These are phyloP conservation scores for Metrosideros polymorpha DNA, from an alignment of 441 rosid species.

Conservation along the genomic window DNA sequence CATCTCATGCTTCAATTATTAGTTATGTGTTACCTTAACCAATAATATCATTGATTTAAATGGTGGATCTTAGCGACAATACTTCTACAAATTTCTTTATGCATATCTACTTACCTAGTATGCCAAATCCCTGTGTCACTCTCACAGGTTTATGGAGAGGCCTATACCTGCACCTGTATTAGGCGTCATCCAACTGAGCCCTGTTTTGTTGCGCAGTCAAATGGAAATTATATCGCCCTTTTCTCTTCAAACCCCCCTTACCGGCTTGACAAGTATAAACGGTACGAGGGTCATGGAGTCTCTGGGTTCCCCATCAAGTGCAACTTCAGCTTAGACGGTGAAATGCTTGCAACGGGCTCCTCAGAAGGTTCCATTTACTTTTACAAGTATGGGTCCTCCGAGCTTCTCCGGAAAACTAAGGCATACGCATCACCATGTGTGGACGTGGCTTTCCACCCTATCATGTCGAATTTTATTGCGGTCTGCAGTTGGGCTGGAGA, in stretches of 20 bases:
- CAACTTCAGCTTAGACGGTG: constrained; percentile 56
- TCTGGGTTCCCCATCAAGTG: constrained; percentile 77
- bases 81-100: no score
- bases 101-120: no score
- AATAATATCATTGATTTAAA: no score
- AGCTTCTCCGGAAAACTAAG: constrained; percentile 43
- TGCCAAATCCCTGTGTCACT: background rate
- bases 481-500: constrained; percentile 76
- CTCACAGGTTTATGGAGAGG: constrained; percentile 68
- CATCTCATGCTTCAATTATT: no score
- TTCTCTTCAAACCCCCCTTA: constrained; percentile 67
- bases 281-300: constrained; percentile 63
- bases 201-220: constrained; percentile 62
- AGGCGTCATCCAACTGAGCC: constrained; percentile 56
- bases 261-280: constrained; percentile 65
- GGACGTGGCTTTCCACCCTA: constrained; percentile 60
- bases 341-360: constrained; percentile 59
- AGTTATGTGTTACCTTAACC: no score
- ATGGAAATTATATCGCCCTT: constrained; percentile 74
- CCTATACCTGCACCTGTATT: constrained; percentile 71
- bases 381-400: constrained; percentile 34
- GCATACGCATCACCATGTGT: constrained; percentile 60
- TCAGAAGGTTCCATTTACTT: constrained; percentile 63
- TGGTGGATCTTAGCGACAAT: no score
- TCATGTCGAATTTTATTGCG: constrained; percentile 50